Percentiles rank a stretch among this genome's conserved stretches.
phyloP scores from a whole-genome alignment of 2,329 filamentous ascomycete genomes.

The Stemphylium beticola region DNA sequence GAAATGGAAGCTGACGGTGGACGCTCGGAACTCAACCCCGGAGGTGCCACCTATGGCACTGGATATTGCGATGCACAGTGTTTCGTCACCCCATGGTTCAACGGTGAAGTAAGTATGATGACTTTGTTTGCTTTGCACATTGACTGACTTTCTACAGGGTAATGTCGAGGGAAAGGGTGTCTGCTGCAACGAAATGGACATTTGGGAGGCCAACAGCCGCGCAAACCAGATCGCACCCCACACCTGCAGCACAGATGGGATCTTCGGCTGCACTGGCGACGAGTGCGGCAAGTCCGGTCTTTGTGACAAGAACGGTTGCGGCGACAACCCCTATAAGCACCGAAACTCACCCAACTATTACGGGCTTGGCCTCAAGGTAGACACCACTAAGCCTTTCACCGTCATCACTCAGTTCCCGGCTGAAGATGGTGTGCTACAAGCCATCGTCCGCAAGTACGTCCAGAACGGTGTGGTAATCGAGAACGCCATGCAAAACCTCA shows the following conservation, averaged over 20 bases:
- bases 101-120: slow-evolving; percentile 42
- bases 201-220: slow-evolving; percentile 61
- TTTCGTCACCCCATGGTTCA: slow-evolving; percentile 47
- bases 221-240: slow-evolving; percentile 58
- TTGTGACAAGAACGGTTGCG: slow-evolving; percentile 47
- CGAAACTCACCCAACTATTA: slow-evolving; percentile 37
- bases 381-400: slow-evolving; percentile 66
- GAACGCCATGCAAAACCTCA: slow-evolving; percentile 56
- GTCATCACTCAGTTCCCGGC: slow-evolving; percentile 72
- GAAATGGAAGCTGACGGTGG: slow-evolving; percentile 50
- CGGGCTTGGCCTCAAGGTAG: slow-evolving; percentile 53
- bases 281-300: slow-evolving; percentile 46
- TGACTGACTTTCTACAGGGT: slow-evolving; percentile 48
- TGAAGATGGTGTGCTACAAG: slow-evolving; percentile 61
- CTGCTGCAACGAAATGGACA: slow-evolving; percentile 64
- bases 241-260: slow-evolving; percentile 54
- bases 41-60: slow-evolving; percentile 66
- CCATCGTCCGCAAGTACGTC: slow-evolving; percentile 70
- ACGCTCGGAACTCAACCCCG: slow-evolving; percentile 47
- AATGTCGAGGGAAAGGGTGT: slow-evolving; percentile 54
- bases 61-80: slow-evolving; percentile 63
- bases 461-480: slow-evolving; percentile 66
- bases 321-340: slow-evolving; percentile 42
- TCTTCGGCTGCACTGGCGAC: slow-evolving; percentile 53
- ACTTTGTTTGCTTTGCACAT: slow-evolving; percentile 22